Conservation (phyloP, 495 filamentous ascomycete species). For the Sordaria brevicollis region DNA sequence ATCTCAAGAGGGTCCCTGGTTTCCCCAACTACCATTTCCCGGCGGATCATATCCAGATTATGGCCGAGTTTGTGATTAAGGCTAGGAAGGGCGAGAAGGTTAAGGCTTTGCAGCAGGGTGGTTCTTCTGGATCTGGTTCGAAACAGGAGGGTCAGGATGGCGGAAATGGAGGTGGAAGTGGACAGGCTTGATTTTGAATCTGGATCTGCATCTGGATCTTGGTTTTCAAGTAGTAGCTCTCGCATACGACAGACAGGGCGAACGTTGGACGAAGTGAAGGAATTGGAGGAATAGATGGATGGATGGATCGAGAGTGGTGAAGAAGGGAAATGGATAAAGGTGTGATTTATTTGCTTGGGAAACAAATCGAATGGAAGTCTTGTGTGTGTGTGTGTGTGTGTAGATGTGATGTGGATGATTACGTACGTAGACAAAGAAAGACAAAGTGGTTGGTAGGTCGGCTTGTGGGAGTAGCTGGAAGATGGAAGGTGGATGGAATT, state of each 20-base stretch:
- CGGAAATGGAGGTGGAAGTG: background rate
- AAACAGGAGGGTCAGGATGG: background rate
- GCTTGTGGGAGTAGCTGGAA: too few species aligned
- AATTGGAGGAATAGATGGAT: background rate
- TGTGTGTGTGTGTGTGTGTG: too few species aligned
- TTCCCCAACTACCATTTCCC: conserved; percentile 98
- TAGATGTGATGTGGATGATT: background rate
- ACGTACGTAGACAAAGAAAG: background rate
- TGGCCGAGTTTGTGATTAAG: conserved; percentile 88
- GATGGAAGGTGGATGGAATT: too few species aligned
- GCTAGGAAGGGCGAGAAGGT: conserved; percentile 68
- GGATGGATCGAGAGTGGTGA: too few species aligned
- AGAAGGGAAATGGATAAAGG: too few species aligned
- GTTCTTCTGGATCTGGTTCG: background rate
- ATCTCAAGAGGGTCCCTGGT: conserved; percentile 81
- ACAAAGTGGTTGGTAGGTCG: background rate
- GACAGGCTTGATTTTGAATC: background rate
- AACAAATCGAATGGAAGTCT: too few species aligned
- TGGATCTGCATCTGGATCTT: too few species aligned
- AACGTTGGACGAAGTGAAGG: background rate
- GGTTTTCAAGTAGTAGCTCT: background rate
- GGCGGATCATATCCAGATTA: conserved; percentile 87
- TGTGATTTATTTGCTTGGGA: background rate
- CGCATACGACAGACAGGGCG: too few species aligned
- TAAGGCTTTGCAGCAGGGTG: background rate